A percentile compares a stretch with the other conserved stretches of the same genome.
Conservation (phyloP, 306 rosid genomes). For the Cucurbita maxima region DNA sequence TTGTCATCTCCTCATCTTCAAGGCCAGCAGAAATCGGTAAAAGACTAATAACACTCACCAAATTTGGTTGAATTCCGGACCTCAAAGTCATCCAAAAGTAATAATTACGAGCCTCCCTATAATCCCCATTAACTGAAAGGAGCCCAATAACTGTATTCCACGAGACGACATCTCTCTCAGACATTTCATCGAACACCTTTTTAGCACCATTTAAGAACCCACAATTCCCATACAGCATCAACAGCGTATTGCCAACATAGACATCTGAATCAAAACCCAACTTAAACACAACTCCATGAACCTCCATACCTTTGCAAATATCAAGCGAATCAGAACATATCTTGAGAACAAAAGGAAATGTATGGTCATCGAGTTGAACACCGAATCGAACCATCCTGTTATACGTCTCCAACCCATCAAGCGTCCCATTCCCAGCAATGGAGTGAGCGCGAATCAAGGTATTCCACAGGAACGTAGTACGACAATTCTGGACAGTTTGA, state of each 20-base stretch:
- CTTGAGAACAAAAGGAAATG: constrained; percentile 65
- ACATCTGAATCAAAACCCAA: constrained; percentile 46
- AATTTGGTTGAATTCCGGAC: constrained; percentile 30
- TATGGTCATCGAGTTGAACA: constrained; percentile 48
- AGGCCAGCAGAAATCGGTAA: constrained; percentile 53
- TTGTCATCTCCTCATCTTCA: constrained; percentile 31
- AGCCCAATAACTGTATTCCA: constrained; percentile 65
- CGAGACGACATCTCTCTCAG: constrained; percentile 54
- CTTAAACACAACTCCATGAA: constrained; percentile 57
- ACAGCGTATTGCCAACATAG: constrained; percentile 65
- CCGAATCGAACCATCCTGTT: constrained; percentile 51
- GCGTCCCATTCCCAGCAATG: constrained; percentile 29
- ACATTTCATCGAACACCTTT: constrained; percentile 65
- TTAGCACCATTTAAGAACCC: constrained; percentile 24
- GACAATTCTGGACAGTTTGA: constrained; percentile 26
- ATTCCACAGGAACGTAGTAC: constrained; percentile 61
- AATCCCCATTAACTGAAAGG: constrained; percentile 35
- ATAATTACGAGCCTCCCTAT: constrained; percentile 22
- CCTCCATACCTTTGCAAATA: constrained; percentile 51
- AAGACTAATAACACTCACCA: constrained; percentile 42
- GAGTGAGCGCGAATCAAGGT: constrained; percentile 57
- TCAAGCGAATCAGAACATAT: constrained; percentile 39
- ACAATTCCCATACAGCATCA: constrained; percentile 44
- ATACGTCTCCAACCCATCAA: constrained; percentile 37
- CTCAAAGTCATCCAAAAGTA: constrained; percentile 31